Evolutionary conservation across 208 protist species (phyloP), one percentile per base, ranked within the genome.

Genomic region (Acanthamoeba castellanii): DNA sequence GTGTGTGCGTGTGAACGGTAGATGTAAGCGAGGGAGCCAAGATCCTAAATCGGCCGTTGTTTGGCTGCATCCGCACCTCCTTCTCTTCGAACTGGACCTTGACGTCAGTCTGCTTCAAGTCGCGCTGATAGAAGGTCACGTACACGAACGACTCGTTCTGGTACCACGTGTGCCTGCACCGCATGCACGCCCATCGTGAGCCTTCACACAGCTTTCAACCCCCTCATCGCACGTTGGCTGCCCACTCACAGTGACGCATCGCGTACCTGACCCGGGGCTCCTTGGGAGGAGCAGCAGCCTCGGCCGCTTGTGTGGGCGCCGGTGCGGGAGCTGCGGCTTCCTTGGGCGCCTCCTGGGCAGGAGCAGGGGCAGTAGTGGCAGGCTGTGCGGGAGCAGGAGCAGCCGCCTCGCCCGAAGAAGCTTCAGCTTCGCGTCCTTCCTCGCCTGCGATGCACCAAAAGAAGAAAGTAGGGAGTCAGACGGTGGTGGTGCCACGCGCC

Each of bases 121-220:
- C 64, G 4, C 55, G 34, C 55, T 50, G 47, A n/a, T 78, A 94
- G n/a, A 94, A 91, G 25, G 88, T 95, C 30, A 96, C 90, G 32
- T 81, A 93, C 16, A 96, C 95, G 45, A 84, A 74, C 16, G 55
- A 66, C 25, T 66, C 37, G 81, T 94, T 96, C 66, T 96, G 95
- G 55, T 93, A 93, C 78, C 85, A 96, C 61, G 76, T 89, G 55
- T 96, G 95, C 61, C 92, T 94, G 50, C 50, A 55, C n/a, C n/a
- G n/a, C n/a, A n/a, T n/a, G n/a, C n/a, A n/a, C n/a, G n/a, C n/a
- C n/a, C n/a, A n/a, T n/a, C n/a, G n/a, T n/a, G n/a, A n/a, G n/a
- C n/a, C n/a, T n/a, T n/a, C n/a, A n/a, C n/a, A n/a, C n/a, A n/a
- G n/a, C n/a, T n/a, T n/a, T n/a, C n/a, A n/a, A n/a, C n/a, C n/a